Evolutionary conservation across 257 asterid genomes (phyloP).

Genomic region (Marsdenia floribunda): DNA sequence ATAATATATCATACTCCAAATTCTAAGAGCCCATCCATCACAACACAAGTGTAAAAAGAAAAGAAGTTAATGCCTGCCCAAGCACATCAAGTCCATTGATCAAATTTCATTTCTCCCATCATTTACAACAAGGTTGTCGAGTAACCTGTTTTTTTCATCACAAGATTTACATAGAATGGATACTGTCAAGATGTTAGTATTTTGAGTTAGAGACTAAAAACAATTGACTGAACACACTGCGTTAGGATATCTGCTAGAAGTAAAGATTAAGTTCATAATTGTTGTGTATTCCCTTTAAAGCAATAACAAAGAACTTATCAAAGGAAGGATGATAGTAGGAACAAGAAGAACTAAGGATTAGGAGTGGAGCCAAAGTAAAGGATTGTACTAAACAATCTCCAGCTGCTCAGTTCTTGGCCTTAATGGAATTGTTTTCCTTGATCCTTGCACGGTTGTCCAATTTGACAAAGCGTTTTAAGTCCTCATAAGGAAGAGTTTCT

Average conservation of each 20-base stretch:
- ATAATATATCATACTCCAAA: background rate
- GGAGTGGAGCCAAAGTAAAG: background rate
- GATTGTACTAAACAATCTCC: background rate
- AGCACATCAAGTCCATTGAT: background rate
- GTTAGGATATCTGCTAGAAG: background rate
- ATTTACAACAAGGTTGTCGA: background rate
- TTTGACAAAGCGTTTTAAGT: constrained; percentile 80
- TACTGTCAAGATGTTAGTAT: background rate
- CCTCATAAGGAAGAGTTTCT: constrained; percentile 62
- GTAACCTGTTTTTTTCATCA: background rate
- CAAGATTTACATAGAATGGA: background rate
- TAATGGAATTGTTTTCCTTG: constrained; percentile 75
- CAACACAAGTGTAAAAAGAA: background rate
- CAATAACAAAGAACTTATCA: background rate
- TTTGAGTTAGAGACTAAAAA: background rate
- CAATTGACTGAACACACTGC: background rate
- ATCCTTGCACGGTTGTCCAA: constrained; percentile 90
- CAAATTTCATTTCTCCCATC: background rate
- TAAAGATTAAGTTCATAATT: background rate
- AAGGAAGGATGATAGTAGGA: background rate
- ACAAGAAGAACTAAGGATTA: background rate
- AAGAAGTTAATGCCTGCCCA: background rate
- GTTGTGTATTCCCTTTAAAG: background rate
- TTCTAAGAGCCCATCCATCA: background rate
- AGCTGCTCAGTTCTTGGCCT: constrained; percentile 45